Percentiles rank a stretch among this genome's conserved stretches.
phyloP scores from a whole-genome alignment of 352 stramenopile species.

The Phytophthora capsici region DNA sequence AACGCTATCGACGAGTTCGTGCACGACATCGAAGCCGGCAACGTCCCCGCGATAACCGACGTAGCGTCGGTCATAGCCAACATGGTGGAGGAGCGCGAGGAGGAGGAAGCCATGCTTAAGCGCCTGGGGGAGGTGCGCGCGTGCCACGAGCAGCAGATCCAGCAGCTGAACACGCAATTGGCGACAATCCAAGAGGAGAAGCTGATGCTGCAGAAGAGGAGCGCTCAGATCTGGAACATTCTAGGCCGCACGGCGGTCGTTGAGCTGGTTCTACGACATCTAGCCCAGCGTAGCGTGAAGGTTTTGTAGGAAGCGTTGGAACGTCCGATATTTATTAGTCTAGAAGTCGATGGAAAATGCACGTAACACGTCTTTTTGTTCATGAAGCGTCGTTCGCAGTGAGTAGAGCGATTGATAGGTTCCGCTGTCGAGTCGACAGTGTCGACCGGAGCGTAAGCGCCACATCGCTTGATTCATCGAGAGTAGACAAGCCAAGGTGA shows the following conservation, averaged over 20 bases:
- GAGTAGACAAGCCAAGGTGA: slow-evolving; percentile 8
- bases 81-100: slow-evolving; percentile 44
- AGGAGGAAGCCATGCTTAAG: slow-evolving; percentile 41
- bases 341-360: neutral
- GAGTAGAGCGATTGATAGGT: neutral
- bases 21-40: slow-evolving; percentile 33
- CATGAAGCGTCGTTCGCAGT: neutral
- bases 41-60: slow-evolving; percentile 34
- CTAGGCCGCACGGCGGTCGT: slow-evolving; percentile 41
- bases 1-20: slow-evolving; percentile 50
- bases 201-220: slow-evolving; percentile 38
- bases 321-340: slow-evolving; percentile 32
- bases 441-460: neutral
- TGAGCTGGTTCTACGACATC: slow-evolving; percentile 28
- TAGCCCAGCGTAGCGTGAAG: slow-evolving; percentile 32
- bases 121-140: slow-evolving; percentile 24
- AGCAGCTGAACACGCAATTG: slow-evolving; percentile 19
- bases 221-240: slow-evolving; percentile 37
- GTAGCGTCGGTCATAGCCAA: slow-evolving; percentile 26
- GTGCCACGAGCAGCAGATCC: slow-evolving; percentile 37
- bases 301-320: slow-evolving; percentile 13
- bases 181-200: slow-evolving; percentile 32
- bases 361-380: neutral
- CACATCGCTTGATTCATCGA: neutral
- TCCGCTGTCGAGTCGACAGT: neutral